These are phyloP conservation scores for Cordyceps cicadae DNA, from an alignment of 2,329 filamentous ascomycete species.

Conservation along the genomic window DNA sequence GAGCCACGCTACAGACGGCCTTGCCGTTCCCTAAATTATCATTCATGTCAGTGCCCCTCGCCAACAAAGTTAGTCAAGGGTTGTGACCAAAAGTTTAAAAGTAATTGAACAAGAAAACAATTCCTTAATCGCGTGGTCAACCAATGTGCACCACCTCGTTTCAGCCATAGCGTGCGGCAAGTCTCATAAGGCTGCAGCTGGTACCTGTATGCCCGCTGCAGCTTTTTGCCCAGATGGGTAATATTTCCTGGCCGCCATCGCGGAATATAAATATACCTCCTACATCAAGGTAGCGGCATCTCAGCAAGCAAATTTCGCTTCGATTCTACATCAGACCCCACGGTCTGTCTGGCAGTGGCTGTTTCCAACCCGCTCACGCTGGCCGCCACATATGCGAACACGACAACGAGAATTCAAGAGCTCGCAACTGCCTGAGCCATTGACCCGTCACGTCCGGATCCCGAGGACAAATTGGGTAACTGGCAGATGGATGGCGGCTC, in stretches of 20 bases:
- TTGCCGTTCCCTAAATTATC: too few species aligned
- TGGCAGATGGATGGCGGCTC: too few species aligned
- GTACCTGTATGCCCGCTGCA: background rate
- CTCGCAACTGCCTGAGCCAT: background rate
- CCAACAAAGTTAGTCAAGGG: too few species aligned
- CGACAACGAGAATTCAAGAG: background rate
- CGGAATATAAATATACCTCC: background rate
- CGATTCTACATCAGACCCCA: background rate
- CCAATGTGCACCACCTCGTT: background rate
- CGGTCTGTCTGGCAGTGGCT: too few species aligned
- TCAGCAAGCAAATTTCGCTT: background rate
- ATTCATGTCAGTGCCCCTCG: too few species aligned
- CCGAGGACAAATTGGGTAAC: background rate
- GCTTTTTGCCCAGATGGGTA: background rate
- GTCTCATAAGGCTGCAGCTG: background rate
- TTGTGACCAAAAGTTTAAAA: too few species aligned
- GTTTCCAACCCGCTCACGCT: too few species aligned
- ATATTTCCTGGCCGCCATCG: background rate
- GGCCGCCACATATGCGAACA: background rate
- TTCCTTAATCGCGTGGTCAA: background rate
- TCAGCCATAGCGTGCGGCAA: background rate
- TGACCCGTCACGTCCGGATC: background rate
- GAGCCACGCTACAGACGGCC: too few species aligned
- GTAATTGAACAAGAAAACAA: background rate
- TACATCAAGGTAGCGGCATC: background rate